Evolutionary conservation across 1,284 basidiomycete genomes (phyloP), one percentile per base, ranked within the genome.

Genomic region (Golubevia pallescens): DNA sequence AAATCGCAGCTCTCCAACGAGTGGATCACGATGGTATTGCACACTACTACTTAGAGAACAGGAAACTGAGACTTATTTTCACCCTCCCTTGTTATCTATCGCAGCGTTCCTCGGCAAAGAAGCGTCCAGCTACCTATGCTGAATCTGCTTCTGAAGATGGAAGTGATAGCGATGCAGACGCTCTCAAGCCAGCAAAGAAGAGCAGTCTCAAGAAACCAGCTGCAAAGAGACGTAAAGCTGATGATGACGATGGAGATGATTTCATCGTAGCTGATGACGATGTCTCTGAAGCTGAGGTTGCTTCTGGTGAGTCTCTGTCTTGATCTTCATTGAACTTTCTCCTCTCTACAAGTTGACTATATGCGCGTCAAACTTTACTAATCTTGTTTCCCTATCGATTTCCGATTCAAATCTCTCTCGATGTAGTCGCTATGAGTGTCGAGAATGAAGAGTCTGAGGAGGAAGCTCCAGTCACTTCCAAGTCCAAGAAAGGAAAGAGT

Each of bases 1-100:
- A n/a, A n/a, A n/a, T n/a, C n/a, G n/a, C n/a, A n/a, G n/a, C 23
- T 28, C 28, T 21, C 4, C 19, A 16, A 6, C 10, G 21, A 2
- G 1, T 3, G 7, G 7, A 16, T 5, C 2, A 38, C 82, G 85
- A 70, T 23, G 80, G 81, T 20, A 82, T 77, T 1, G 82, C 73
- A 0, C 83, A 63, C 52, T 65, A 42, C 14, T 60, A 67, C n/a
- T n/a, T 21, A 62, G 60, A 34, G 52, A 83, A 28, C 81, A 82
- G 51, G 84, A 75, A 62, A 85, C 85, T 42, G 71, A 69, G 14
- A 79, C 74, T 19, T 87, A 86, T 16, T 77, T 85, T 8, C 53
- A 78, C 3, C 34, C 74, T 5, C 86, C 86, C 61, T 87, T 86
- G 16, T 58, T 65, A 0, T 67, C 71, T 16, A 73, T 86, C 24